Evolutionary conservation across 768 basidiomycete genomes (phyloP), one percentile per base, ranked within the genome.

Genomic region (Amanita jacksonii): DNA sequence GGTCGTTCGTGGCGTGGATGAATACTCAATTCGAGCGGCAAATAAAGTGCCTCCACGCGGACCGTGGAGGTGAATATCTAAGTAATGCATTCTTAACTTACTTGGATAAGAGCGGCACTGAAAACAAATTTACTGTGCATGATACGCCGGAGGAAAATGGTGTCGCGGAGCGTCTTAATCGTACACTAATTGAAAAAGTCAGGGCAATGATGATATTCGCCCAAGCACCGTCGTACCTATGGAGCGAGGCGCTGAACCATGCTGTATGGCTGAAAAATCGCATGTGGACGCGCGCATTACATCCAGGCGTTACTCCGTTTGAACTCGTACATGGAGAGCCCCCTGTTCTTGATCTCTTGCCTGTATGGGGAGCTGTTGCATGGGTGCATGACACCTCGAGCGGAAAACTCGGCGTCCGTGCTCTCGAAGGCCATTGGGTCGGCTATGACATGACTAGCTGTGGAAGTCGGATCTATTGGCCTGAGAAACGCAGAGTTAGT

Each of bases 281-380:
- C 1, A 58, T 61, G 0, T 50, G 58, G 1, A 64, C 59, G 1
- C 49, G 51, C 10, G 50, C 49, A 0, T 25, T 66, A 0, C 36
- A 5, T 3, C 38, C 53, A 7, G 54, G 56, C 4, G 52, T 43
- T 30, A 60, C 57, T 20, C 60, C 59, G 1, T 57, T 52, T 42
- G 46, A 57, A 27, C 28, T 49, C 0, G 16, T 41, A 6, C 37
- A 40, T 40, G 53, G 56, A 1, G 45, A 51, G 28, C 59, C 58
- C 23, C 61, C 59, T 2, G 36, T 56, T 34, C 41, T 63, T 5
- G 8, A 13, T 3, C 36, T 38, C 16, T 22, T 65, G 0, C 55
- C 49, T 2, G 50, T 51, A 24, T 63, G 55, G 50, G 62, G 62
- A 5, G 36, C 31, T 23, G 41, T 49, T 25, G 56, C 54, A 4